Evolutionary conservation across 2,329 filamentous ascomycete species (phyloP), one percentile per base, ranked within the genome.

Genomic region (Hypomyces rosellus): DNA sequence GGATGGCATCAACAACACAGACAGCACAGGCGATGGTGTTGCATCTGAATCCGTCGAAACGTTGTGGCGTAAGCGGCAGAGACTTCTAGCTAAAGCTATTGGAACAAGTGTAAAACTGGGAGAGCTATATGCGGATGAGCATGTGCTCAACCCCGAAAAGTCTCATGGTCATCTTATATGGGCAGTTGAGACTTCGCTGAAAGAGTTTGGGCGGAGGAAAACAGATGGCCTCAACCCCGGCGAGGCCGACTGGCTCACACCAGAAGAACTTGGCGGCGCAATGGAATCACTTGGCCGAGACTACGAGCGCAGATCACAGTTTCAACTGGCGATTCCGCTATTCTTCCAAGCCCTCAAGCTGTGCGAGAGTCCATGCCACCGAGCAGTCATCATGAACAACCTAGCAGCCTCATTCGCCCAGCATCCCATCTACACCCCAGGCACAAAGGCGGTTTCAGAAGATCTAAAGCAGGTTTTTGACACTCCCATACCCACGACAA

Each of bases 321-420:
- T 89, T 62, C 88, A 92, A 58, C 82, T 96, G 2, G 86, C 91
- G 5, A 80, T 91, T 18, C 90, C 91, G 3, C 75, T 96, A 30
- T 95, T 91, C 65, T 81, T 96, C 60, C 89, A 95, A 62, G 89
- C 91, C 5, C 74, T 96, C 34, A 78, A 84, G 15, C 69, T 93
- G 42, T 85, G 64, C 76, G 81, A 69, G 18, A 70, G 72, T 22
- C 77, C 75, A 30, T 96, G 91, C 65, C 90, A 95, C 65, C 83
- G 86, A 46, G 86, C 89, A 25, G 77, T 91, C 13, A 74, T 96
- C 63, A 95, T 92, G 88, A 91, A 90, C 72, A 92, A 92, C 65
- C 76, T 92, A 52, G 81, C 88, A 7, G 82, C 81, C 34, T 84
- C 82, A 42, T 81, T 92, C 54, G 85, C 84, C 3, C 86, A 89